Evolutionary conservation across 305 asterid genomes (phyloP).

Genomic region (Fraxinus greggii): DNA sequence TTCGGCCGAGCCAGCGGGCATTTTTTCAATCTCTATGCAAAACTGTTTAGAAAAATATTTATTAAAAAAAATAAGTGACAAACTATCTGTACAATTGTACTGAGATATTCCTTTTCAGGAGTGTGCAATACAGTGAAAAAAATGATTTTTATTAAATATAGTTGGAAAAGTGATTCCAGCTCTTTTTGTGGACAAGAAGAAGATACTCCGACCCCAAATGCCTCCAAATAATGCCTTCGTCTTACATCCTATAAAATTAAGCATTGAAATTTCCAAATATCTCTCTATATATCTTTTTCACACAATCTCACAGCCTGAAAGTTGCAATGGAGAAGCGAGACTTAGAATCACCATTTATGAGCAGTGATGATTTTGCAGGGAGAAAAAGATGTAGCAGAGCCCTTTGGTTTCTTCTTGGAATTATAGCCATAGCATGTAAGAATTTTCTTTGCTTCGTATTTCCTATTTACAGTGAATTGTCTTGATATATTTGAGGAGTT

Average conservation of each 20-base stretch:
- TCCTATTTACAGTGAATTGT: background rate
- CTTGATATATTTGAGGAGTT: background rate
- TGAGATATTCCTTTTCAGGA: background rate
- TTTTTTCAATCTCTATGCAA: no score
- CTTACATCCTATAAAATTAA: background rate
- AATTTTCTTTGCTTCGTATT: background rate
- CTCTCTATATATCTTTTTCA: background rate
- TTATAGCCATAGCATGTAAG: slow-evolving; percentile 54
- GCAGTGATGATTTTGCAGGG: slow-evolving; percentile 5
- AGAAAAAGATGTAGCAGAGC: slow-evolving; percentile 27
- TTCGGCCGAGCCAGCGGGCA: no score
- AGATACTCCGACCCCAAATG: background rate
- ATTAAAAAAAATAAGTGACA: no score
- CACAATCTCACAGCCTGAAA: background rate
- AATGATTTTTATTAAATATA: background rate
- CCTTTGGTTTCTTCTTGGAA: slow-evolving; percentile 30
- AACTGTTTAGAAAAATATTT: background rate
- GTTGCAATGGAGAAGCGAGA: slow-evolving; percentile 24
- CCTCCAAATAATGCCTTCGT: background rate
- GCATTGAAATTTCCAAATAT: background rate
- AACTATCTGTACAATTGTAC: background rate
- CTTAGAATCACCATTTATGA: slow-evolving; percentile 32
- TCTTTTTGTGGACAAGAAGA: background rate
- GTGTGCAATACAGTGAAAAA: background rate
- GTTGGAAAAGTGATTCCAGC: background rate